Base-by-base conservation (phyloP, 352 stramenopile genomes). In the Peronospora destructor region DNA sequence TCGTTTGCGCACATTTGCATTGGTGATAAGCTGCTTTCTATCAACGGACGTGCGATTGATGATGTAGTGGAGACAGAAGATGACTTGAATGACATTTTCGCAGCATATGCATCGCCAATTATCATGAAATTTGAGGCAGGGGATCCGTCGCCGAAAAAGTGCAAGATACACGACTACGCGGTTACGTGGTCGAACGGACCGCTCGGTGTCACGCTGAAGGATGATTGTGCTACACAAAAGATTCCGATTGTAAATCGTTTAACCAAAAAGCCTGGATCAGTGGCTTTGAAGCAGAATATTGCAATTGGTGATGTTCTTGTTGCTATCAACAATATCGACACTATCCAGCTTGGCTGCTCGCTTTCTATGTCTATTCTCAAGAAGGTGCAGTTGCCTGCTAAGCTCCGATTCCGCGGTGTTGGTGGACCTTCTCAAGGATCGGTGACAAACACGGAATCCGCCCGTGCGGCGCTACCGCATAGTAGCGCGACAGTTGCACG, bases 251-350 rank as follows among this genome's bases (percentile, higher is more conserved):
- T 93, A 25, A 90, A 93, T 49, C 82, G 82, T 6, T 61, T 93
- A 30, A 93, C 82, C 9, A 91, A 90, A 56, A 93, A 93, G 56
- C 66, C 73, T 4, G 82, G 82, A 14, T 93, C 82, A 8, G 82
- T 93, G 37, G 82, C 82, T 21, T 74, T 93, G 12, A 93, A 93
- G 57, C 79, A 93, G 53, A 93, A 93, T 52, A 93, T 93, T 43
- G 76, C 73, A 14, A 93, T 93, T 39, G 82, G 82, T 17, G 82
- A 93, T 36, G 73, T 93, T 14, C 62, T 93, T 10, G 81, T 90
- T 37, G 77, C 82, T 26, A 93, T 93, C 56, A 93, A 93, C 69
- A 93, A 93, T 58, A 93, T 93, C 21, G 82, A 93, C 48, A 93
- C 82, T 13, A 90, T 93, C 49, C 80, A 90, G 58, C 66, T 93